Evolutionary conservation across 2,329 filamentous ascomycete genomes (phyloP), one percentile per base, ranked within the genome.

Genomic region (Zymoseptoria crescenta): DNA sequence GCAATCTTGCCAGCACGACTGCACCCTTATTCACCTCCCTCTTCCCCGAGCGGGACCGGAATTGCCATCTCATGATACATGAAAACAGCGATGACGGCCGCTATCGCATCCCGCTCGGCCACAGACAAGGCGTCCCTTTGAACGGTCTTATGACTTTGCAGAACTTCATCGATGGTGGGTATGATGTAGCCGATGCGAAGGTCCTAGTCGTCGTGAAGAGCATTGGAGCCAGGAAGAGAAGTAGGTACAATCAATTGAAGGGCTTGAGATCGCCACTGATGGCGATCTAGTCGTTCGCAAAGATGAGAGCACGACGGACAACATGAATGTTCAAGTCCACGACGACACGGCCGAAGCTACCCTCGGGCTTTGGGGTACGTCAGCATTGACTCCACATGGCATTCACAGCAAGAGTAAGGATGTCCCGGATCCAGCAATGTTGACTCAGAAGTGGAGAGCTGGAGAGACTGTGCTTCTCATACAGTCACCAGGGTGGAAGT

Each of bases 161-260:
- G 56, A 76, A 76, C 50, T 86, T 83, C 67, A 72, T 81, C 1
- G 74, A 79, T 48, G 79, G 79, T 1, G 83, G 82, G 0, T 79
- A 80, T 58, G 82, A 85, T 68, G 69, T 82, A 8, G 66, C 71
- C 1, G 77, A 78, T 41, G 77, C 74, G 0, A 82, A 79, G 55
- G 72, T 86, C 1, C 73, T 86, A 2, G 79, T 85, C 0, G 82
- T 83, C 55, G 80, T 86, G 3, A 82, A 82, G 68, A 82, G 79
- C 58, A 75, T 86, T 56, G 81, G 82, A 0, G 75, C 76, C 5
- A 77, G 75, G 55, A 82, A 80, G 69, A 78, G 72, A 60, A 71
- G 79, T 81, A 66, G 16, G 65, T 24, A 52, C 28, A 27, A 45
- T 24, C 24, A 16, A 45, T 10, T n/a, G 35, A 45, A 45, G 35